Conservation (phyloP, 1,139 yeast genomes). For the Ashbya aceris region DNA sequence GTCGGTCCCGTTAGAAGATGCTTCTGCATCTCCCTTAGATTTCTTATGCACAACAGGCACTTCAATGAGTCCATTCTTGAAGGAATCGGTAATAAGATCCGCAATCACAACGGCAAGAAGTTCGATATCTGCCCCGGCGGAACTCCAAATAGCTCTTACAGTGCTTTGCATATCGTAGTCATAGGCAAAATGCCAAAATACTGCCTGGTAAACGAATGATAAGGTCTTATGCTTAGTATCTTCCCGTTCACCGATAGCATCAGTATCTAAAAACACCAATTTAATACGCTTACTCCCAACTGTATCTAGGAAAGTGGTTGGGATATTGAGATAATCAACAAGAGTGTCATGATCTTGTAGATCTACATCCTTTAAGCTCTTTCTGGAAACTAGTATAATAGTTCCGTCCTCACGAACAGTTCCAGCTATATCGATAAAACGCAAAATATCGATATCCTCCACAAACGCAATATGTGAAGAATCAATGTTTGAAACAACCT, state of each 20-base stretch:
- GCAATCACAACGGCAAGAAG: slow-evolving; percentile 63
- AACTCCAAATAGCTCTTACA: slow-evolving; percentile 44
- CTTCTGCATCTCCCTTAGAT: slow-evolving; percentile 15
- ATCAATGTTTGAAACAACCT: slow-evolving; percentile 37
- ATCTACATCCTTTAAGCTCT: slow-evolving; percentile 19
- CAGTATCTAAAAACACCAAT: slow-evolving; percentile 48
- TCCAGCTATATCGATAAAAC: slow-evolving; percentile 51
- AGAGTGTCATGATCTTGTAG: slow-evolving; percentile 30
- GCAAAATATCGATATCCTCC: slow-evolving; percentile 47
- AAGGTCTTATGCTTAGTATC: slow-evolving; percentile 72
- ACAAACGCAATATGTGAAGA: slow-evolving; percentile 56
- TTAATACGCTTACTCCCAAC: slow-evolving; percentile 46
- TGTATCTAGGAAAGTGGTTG: slow-evolving; percentile 44
- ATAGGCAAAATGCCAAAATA: slow-evolving; percentile 61
- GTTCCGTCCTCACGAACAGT: slow-evolving; percentile 51
- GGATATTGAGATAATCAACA: slow-evolving; percentile 39
- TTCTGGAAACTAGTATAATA: slow-evolving; percentile 37
- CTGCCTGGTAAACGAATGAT: slow-evolving; percentile 67
- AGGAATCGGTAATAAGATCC: slow-evolving; percentile 16
- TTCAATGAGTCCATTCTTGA: slow-evolving; percentile 16
- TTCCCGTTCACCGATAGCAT: slow-evolving; percentile 48
- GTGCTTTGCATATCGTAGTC: slow-evolving; percentile 36
- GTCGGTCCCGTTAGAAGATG: slow-evolving; percentile 8
- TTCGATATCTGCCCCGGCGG: slow-evolving; percentile 77
- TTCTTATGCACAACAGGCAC: slow-evolving; percentile 14